Conservation (phyloP, 441 rosid genomes). For the Adansonia gregorii region DNA sequence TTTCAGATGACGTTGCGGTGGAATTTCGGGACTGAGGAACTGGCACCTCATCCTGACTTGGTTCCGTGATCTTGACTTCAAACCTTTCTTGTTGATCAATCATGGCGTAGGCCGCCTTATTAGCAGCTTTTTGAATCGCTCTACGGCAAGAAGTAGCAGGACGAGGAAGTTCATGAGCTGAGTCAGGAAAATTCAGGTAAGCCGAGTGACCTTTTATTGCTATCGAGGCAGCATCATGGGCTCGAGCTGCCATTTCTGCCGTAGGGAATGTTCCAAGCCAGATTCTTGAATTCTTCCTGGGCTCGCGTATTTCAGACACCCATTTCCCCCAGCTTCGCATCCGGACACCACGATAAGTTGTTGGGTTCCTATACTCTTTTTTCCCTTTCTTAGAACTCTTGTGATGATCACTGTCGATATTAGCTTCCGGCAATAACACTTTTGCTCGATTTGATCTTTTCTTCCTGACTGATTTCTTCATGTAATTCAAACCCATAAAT, state of each 20-base stretch:
- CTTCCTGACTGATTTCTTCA: neutral
- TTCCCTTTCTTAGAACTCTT: neutral
- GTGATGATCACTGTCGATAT: neutral
- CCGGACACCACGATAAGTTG: slow-evolving; percentile 31
- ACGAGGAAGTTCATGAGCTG: slow-evolving; percentile 32
- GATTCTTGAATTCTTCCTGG: slow-evolving; percentile 32
- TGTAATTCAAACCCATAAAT: slow-evolving; percentile 13
- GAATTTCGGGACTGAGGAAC: neutral
- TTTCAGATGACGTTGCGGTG: neutral
- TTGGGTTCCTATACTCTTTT: neutral
- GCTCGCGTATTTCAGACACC: slow-evolving; percentile 36
- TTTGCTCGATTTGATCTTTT: neutral
- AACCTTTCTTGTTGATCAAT: neutral
- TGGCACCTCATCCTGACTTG: neutral
- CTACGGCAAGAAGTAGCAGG: slow-evolving; percentile 20
- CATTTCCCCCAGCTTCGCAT: slow-evolving; percentile 40
- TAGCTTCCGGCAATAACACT: neutral
- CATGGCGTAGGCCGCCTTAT: slow-evolving; percentile 23
- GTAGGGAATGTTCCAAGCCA: slow-evolving; percentile 36
- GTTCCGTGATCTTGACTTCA: neutral
- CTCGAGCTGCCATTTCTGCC: slow-evolving; percentile 39
- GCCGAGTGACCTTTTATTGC: slow-evolving; percentile 33
- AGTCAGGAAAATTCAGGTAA: slow-evolving; percentile 29
- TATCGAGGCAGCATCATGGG: slow-evolving; percentile 34
- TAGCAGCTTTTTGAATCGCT: slow-evolving; percentile 34